These are phyloP conservation scores for Fusarium illudens DNA, from an alignment of 2,329 filamentous ascomycete genomes.

Conservation along the genomic window DNA sequence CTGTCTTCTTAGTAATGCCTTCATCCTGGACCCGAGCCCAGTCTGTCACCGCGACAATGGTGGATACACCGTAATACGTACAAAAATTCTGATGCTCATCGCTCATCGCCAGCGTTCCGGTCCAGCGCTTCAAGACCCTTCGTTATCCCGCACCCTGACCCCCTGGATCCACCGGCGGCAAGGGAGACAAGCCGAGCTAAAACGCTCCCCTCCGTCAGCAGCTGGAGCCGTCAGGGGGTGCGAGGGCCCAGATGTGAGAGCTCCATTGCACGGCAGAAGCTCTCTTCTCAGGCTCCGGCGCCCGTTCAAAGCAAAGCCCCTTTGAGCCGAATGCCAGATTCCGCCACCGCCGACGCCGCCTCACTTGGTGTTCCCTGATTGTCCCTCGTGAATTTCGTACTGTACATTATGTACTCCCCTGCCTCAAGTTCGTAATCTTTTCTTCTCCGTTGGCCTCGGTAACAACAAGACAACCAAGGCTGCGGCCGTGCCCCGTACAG, in stretches of 20 bases:
- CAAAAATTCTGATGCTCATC: constrained; percentile 19
- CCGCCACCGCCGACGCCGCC: constrained; percentile 39
- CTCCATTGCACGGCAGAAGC: neutral
- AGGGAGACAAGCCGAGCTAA: constrained; percentile 40
- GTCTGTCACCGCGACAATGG: constrained; percentile 1
- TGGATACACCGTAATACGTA: constrained; percentile 17
- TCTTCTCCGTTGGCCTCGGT: constrained; percentile 30
- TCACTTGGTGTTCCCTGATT: constrained; percentile 32
- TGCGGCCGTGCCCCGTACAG: constrained; percentile 26
- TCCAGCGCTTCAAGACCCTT: constrained; percentile 29
- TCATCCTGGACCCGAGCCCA: neutral
- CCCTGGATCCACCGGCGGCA: constrained; percentile 34
- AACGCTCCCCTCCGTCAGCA: constrained; percentile 31
- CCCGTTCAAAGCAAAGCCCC: constrained; percentile 23
- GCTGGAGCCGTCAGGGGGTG: constrained; percentile 20
- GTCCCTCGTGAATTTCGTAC: neutral
- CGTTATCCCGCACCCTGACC: constrained; percentile 28
- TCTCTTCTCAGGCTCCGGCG: constrained; percentile 4
- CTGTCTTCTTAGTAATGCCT: neutral
- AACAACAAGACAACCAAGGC: constrained; percentile 2
- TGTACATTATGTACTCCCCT: neutral
- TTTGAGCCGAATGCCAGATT: constrained; percentile 39
- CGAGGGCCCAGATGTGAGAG: neutral
- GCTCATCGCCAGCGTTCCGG: constrained; percentile 30
- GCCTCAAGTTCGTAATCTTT: constrained; percentile 24